A percentile compares a stretch with the other conserved stretches of the same genome.
Conservation (phyloP, 1,139 yeast species). For the Suhomyces ambrosiae region DNA sequence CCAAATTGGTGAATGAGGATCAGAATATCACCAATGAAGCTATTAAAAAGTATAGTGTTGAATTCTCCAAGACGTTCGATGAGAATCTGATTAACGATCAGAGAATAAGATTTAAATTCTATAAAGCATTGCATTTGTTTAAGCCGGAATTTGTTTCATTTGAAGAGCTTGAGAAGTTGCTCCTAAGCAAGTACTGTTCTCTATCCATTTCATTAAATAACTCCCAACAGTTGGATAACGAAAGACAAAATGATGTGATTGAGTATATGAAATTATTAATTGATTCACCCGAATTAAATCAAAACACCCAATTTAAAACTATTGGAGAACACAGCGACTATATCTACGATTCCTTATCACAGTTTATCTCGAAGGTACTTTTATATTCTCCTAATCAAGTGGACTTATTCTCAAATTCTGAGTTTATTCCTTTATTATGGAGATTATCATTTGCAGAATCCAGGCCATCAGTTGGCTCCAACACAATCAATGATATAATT, state of each 20-base stretch:
- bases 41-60: constrained; percentile 15
- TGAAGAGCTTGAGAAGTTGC: constrained; percentile 24
- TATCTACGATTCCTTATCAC: constrained; percentile 27
- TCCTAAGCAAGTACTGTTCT: constrained; percentile 33
- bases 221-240: constrained; percentile 17
- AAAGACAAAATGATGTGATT: constrained; percentile 32
- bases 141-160: constrained; percentile 34
- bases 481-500: constrained; percentile 29
- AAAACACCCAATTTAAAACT: constrained; percentile 8
- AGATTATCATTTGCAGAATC: constrained; percentile 26
- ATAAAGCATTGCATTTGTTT: constrained; percentile 39
- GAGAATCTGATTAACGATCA: constrained; percentile 29
- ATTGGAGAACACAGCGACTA: constrained; percentile 15
- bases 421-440: constrained; percentile 41
- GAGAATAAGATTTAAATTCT: constrained; percentile 38
- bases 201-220: constrained; percentile 19
- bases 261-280: constrained; percentile 35
- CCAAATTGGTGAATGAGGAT: constrained; percentile 9
- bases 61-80: constrained; percentile 18
- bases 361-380: constrained; percentile 30
- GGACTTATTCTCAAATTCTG: constrained; percentile 28
- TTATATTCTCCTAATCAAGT: constrained; percentile 27
- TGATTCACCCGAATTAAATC: constrained; percentile 33
- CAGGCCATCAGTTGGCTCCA: constrained; percentile 27
- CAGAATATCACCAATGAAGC: constrained; percentile 2